phyloP scores from a whole-genome alignment of 345 rosid genomes.

The Pugionium cornutum region DNA sequence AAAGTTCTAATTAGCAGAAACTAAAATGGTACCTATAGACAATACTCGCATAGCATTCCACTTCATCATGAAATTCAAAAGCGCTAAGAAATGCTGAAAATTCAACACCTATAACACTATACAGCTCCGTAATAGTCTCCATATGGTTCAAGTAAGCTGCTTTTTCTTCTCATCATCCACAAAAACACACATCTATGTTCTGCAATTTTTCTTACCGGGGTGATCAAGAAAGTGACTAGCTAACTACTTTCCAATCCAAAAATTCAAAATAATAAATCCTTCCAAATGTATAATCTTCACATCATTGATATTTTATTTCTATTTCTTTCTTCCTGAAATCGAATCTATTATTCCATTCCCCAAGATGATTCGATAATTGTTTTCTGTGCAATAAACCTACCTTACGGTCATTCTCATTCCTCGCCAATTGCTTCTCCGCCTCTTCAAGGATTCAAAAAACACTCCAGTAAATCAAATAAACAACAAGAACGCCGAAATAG shows the following conservation, averaged over 20 bases:
- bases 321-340: not conserved
- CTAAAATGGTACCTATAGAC: not conserved
- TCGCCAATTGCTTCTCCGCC: slow-evolving; percentile 47
- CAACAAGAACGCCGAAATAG: not conserved
- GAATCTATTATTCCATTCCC: not conserved
- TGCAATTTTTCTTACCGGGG: not conserved
- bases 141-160: slow-evolving; percentile 9
- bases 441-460: slow-evolving; percentile 42
- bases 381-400: not conserved
- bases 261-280: not conserved
- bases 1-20: slow-evolving; percentile 21
- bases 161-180: slow-evolving; percentile 4
- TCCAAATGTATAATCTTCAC: slow-evolving; percentile 6
- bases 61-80: not conserved
- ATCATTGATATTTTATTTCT: slow-evolving; percentile 1
- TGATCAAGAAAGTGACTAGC: slow-evolving; percentile 26
- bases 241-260: slow-evolving; percentile 13
- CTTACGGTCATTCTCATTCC: slow-evolving; percentile 38
- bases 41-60: slow-evolving; percentile 15
- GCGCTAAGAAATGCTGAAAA: not conserved
- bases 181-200: slow-evolving; percentile 1
- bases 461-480: slow-evolving; percentile 14
- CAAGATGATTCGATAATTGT: slow-evolving; percentile 7
- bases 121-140: slow-evolving; percentile 3
- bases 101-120: not conserved